Evolutionary conservation across 345 rosid genomes (phyloP).

Genomic region (Gossypium rotundifolium): DNA sequence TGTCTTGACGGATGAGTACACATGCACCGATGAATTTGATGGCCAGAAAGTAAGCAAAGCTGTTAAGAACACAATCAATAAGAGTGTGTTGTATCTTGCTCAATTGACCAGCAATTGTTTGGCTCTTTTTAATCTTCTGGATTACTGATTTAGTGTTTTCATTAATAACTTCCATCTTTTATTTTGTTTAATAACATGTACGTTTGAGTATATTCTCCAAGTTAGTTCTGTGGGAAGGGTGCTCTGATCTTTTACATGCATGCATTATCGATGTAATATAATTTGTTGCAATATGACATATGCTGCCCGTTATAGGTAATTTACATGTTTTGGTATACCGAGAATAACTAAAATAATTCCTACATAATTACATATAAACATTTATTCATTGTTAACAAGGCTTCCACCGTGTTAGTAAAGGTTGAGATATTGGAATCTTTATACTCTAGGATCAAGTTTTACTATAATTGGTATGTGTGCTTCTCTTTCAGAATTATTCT

Average conservation of each 20-base stretch:
- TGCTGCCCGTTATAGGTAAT: background rate
- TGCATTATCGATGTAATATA: background rate
- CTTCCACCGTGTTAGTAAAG: too few species aligned
- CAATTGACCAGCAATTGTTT: background rate
- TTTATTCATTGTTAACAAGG: too few species aligned
- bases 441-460: too few species aligned
- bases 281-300: background rate
- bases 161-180: too few species aligned
- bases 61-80: background rate
- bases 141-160: background rate
- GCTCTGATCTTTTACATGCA: background rate
- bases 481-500: too few species aligned
- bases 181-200: too few species aligned
- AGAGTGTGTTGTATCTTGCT: background rate
- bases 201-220: background rate
- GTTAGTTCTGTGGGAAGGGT: background rate
- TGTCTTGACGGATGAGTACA: conserved; percentile 29
- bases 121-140: background rate
- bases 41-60: conserved; percentile 4
- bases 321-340: background rate
- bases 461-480: too few species aligned
- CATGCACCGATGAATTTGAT: conserved; percentile 6
- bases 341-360: too few species aligned
- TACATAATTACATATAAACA: too few species aligned
- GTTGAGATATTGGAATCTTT: too few species aligned